A percentile compares a stretch with the other conserved stretches of the same genome.
phyloP scores from a whole-genome alignment of 108 stramenopile species.

The Cyclotella atomus region DNA sequence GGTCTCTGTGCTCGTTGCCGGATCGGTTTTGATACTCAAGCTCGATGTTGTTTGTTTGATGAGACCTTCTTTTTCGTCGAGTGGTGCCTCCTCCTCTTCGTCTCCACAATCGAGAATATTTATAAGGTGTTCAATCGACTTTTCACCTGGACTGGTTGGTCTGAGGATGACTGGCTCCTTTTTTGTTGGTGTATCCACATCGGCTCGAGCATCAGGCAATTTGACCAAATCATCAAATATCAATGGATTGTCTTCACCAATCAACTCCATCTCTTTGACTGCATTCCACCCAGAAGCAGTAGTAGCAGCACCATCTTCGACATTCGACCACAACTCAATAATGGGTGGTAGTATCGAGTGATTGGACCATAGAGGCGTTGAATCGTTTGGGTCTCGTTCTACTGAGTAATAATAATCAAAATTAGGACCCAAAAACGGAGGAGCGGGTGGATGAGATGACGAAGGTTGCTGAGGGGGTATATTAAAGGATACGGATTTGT shows the following conservation, averaged over 20 bases:
- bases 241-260: constrained; percentile 25
- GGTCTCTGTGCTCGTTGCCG: neutral
- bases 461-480: constrained; percentile 38
- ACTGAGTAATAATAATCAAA: constrained; percentile 41
- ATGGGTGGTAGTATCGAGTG: constrained; percentile 28
- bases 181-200: neutral
- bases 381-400: constrained; percentile 14
- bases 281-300: constrained; percentile 6
- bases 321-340: constrained; percentile 43
- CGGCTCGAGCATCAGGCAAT: constrained; percentile 6
- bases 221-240: neutral
- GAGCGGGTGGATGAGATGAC: constrained; percentile 28
- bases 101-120: neutral
- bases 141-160: neutral
- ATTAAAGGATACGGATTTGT: constrained; percentile 35
- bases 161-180: neutral
- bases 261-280: constrained; percentile 23
- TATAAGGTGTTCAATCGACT: neutral
- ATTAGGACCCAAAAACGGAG: constrained; percentile 32
- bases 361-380: constrained; percentile 17
- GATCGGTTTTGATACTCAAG: neutral
- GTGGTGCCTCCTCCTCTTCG: neutral
- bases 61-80: neutral
- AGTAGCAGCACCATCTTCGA: constrained; percentile 18
- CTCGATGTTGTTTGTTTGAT: neutral